phyloP scores from a whole-genome alignment of 495 filamentous ascomycete species.

The Trichoderma gamsii region DNA sequence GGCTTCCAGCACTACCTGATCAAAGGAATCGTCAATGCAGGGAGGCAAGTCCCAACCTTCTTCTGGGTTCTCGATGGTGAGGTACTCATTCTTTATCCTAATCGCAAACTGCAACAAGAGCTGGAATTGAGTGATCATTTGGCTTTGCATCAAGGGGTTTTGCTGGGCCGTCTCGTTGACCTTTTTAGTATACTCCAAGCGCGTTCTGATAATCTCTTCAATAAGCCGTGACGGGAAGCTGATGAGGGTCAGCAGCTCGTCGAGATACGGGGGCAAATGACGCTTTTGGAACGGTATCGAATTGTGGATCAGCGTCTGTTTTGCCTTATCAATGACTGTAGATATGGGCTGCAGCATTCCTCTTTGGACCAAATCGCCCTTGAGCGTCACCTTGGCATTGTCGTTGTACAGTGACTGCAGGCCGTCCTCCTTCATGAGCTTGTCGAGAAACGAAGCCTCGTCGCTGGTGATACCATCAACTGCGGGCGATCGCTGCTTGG shows the following conservation, averaged over 20 bases:
- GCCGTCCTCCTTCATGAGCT: slow-evolving; percentile 97
- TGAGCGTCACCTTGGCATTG: slow-evolving; percentile 27
- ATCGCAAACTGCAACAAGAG: slow-evolving; percentile 86
- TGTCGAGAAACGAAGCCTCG: slow-evolving; percentile 86
- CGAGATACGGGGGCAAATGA: slow-evolving; percentile 93
- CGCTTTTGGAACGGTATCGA: slow-evolving; percentile 78
- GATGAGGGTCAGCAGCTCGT: slow-evolving; percentile 89
- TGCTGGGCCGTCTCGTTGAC: slow-evolving; percentile 86
- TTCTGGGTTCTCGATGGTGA: slow-evolving; percentile 74
- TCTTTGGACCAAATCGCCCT: slow-evolving; percentile 35
- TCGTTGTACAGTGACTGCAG: slow-evolving; percentile 85
- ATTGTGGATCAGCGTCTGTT: slow-evolving; percentile 83
- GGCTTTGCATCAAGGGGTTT: slow-evolving; percentile 84
- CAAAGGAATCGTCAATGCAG: slow-evolving; percentile 95
- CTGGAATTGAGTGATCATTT: slow-evolving; percentile 95
- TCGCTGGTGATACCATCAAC: slow-evolving; percentile 64
- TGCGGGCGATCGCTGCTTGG: slow-evolving; percentile 44
- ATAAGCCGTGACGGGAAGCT: slow-evolving; percentile 95
- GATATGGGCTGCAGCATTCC: slow-evolving; percentile 83
- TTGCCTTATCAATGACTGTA: slow-evolving; percentile 84
- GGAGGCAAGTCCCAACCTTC: slow-evolving; percentile 92
- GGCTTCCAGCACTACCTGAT: slow-evolving; percentile 89
- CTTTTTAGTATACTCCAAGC: slow-evolving; percentile 84
- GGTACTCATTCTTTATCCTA: slow-evolving; percentile 84
- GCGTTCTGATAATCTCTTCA: slow-evolving; percentile 91